A percentile compares a stretch with the other conserved stretches of the same genome.
Evolutionary conservation across 331 rosid genomes (phyloP).

Genomic region (Quercus phellos): DNA sequence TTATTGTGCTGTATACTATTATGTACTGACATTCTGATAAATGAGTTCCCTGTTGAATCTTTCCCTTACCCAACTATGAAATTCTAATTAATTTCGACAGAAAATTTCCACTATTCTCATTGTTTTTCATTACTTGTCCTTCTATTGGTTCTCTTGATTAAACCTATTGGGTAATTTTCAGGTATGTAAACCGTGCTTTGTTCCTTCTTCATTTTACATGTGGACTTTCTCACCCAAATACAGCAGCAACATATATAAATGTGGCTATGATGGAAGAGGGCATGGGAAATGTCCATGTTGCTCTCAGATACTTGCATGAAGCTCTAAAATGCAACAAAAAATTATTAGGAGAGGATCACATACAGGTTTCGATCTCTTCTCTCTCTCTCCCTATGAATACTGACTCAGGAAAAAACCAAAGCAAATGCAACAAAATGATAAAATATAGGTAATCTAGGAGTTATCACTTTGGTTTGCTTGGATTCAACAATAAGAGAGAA

Average conservation of each 20-base stretch:
- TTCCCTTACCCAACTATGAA: not conserved
- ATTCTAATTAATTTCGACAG: not conserved
- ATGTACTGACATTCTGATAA: not conserved
- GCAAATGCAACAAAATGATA: too few species aligned
- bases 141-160: conserved; percentile 18
- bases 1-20: not conserved
- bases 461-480: too few species aligned
- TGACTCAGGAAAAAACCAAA: too few species aligned
- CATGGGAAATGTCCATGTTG: conserved; percentile 91
- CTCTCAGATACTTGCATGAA: conserved; percentile 93
- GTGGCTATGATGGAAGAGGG: conserved; percentile 99
- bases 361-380: conserved; percentile 52
- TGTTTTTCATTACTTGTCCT: not conserved
- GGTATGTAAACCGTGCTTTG: conserved; percentile 93
- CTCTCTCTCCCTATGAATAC: not conserved
- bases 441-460: too few species aligned
- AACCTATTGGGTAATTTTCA: conserved; percentile 25
- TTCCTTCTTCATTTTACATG: conserved; percentile 95
- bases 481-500: too few species aligned
- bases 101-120: not conserved
- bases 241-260: conserved; percentile 94
- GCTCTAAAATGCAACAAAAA: conserved; percentile 96
- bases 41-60: not conserved
- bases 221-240: conserved; percentile 93
- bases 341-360: conserved; percentile 91